phyloP scores from a whole-genome alignment of 2,329 filamentous ascomycete species.

The Cladosporium sp. region DNA sequence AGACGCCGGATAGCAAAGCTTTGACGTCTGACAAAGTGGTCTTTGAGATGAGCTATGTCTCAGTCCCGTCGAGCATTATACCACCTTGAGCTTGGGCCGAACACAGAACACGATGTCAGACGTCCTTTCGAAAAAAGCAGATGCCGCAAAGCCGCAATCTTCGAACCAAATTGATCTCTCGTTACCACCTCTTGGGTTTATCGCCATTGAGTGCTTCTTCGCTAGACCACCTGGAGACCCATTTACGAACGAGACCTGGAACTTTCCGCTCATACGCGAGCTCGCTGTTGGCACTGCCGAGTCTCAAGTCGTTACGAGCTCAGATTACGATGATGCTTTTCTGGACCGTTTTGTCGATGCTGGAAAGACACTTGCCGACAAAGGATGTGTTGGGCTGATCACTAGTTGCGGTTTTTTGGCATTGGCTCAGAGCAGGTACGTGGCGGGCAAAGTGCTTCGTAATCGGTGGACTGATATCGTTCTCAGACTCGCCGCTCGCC shows the following conservation, averaged over 20 bases:
- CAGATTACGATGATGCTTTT: constrained; percentile 30
- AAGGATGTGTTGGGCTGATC: constrained; percentile 33
- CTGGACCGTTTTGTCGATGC: constrained; percentile 31
- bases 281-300: constrained; percentile 27
- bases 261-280: constrained; percentile 34
- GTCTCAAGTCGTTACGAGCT: constrained; percentile 26
- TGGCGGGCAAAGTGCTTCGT: constrained; percentile 17
- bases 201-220: constrained; percentile 32
- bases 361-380: constrained; percentile 28
- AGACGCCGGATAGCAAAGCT: no score
- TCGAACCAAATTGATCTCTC: not conserved
- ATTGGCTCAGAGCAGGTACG: constrained; percentile 26
- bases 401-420: constrained; percentile 38
- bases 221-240: constrained; percentile 33
- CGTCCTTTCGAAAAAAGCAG: no score
- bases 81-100: no score
- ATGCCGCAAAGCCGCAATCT: not conserved
- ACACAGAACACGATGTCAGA: no score
- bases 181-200: constrained; percentile 31
- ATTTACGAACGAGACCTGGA: constrained; percentile 33
- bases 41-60: no score
- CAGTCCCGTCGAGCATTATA: no score
- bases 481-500: constrained; percentile 15
- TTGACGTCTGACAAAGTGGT: no score
- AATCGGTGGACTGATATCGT: not conserved